Percentiles rank a stretch among this genome's conserved stretches.
These are phyloP conservation scores for Bombardia bombarda DNA, from an alignment of 495 filamentous ascomycete species.

Conservation along the genomic window DNA sequence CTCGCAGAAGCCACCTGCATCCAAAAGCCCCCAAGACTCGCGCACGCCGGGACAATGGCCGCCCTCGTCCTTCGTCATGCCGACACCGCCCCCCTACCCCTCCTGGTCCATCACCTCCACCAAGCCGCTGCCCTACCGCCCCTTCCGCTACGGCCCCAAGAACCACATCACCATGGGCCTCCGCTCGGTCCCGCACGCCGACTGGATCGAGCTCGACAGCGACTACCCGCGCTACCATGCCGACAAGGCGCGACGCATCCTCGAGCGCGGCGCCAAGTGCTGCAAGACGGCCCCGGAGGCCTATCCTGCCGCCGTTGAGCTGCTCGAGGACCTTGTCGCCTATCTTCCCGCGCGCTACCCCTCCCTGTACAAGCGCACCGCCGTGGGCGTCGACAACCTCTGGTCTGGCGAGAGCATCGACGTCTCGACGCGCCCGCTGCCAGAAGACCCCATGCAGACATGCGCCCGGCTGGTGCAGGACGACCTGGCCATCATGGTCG, in stretches of 20 bases:
- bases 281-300: slow-evolving; percentile 66
- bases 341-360: slow-evolving; percentile 84
- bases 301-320: slow-evolving; percentile 67
- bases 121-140: slow-evolving; percentile 75
- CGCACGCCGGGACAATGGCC: slow-evolving; percentile 50
- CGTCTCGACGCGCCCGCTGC: slow-evolving; percentile 54
- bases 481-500: slow-evolving; percentile 83
- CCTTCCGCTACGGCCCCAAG: slow-evolving; percentile 71
- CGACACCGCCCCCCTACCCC: slow-evolving; percentile 57
- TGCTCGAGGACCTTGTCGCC: slow-evolving; percentile 64
- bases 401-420: slow-evolving; percentile 68
- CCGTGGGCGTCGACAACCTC: slow-evolving; percentile 61
- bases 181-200: slow-evolving; percentile 65
- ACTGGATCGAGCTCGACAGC: slow-evolving; percentile 89
- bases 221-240: slow-evolving; percentile 71
- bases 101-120: slow-evolving; percentile 63
- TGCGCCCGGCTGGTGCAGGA: slow-evolving; percentile 71
- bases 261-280: slow-evolving; percentile 62
- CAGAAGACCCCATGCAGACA: slow-evolving; percentile 78
- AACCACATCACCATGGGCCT: slow-evolving; percentile 78
- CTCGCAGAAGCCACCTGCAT: too few relatives aligned
- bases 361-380: slow-evolving; percentile 56
- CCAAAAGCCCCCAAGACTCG: too few relatives aligned
- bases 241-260: slow-evolving; percentile 63
- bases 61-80: slow-evolving; percentile 60